Evolutionary conservation across 805 yeast genomes (phyloP), one percentile per base, ranked within the genome.

Genomic region (Suhomyces vadensis): DNA sequence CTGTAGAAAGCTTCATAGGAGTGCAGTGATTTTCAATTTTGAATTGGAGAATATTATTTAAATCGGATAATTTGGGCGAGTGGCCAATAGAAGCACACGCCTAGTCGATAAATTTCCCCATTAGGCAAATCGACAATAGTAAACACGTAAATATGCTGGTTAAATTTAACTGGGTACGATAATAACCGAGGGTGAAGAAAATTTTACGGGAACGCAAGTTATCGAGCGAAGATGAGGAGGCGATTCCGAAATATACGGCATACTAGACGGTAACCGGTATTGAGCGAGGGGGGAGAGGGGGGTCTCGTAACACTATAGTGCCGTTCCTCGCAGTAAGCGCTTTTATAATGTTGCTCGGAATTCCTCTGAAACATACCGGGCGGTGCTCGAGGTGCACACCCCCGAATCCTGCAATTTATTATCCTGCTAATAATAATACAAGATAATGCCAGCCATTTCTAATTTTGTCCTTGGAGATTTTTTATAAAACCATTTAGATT

Each of bases 81-180:
- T 29, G 11, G 24, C 37, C 37, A 33, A 33, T 33, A 20, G 16
- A 16, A 33, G 37, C 23, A 16, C 14, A 17, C 9, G 24, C 14
- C 22, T 33, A 16, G n/a, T 11, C 11, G 11, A 11, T 10, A 20
- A 33, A 33, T 37, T 25, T 7, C 41, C 41, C 20, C 23, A 26
- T 38, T 13, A 9, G 41, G 41, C 14, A 38, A 26, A 26, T 26
- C 20, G 27, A 27, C 20, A 38, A 38, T 29, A 38, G 35, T 37
- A 37, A 25, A 37, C 40, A 25, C 36, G 24, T 33, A 33, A 33
- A 33, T 33, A 22, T 33, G 37, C 37, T 33, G 37, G 37, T 20
- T 17, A 33, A 19, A 19, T 19, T 17, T 17, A 20, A 11, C 14
- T 17, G 37, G 37, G 37, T 20, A 33, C 22, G 24, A 20, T 16